Conservation (phyloP, 2,329 filamentous ascomycete species). For the Karstenula rhodostoma region DNA sequence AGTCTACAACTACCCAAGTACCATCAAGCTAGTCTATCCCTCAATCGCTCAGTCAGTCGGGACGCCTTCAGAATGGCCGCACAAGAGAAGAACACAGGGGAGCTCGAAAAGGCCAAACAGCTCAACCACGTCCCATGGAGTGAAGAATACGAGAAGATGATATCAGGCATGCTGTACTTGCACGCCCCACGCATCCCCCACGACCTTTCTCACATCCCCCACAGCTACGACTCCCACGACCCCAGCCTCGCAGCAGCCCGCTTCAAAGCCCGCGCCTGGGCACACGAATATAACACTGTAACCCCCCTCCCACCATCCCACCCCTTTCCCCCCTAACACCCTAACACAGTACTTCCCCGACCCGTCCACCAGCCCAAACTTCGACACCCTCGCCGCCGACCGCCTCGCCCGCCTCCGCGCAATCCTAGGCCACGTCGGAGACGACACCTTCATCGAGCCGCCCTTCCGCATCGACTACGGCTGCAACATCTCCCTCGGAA, state of each 20-base stretch:
- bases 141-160: conserved; percentile 71
- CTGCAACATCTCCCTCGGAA: conserved; percentile 69
- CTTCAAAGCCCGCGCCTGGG: conserved; percentile 63
- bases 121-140: conserved; percentile 64
- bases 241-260: conserved; percentile 61
- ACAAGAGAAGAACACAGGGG: conserved; percentile 52
- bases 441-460: conserved; percentile 63
- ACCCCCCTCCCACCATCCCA: background rate
- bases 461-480: conserved; percentile 72
- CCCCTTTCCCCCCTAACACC: background rate
- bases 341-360: conserved; percentile 48
- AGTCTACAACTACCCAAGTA: background rate
- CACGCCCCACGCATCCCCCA: background rate
- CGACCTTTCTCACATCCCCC: background rate
- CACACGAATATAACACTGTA: conserved; percentile 63
- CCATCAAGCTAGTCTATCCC: background rate
- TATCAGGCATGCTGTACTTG: conserved; percentile 66
- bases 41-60: background rate
- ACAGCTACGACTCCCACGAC: conserved; percentile 61
- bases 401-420: conserved; percentile 35
- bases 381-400: conserved; percentile 35
- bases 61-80: conserved; percentile 44
- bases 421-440: conserved; percentile 45
- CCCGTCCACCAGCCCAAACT: conserved; percentile 29
- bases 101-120: conserved; percentile 57